Percentiles rank a stretch among this genome's conserved stretches.
phyloP scores from a whole-genome alignment of 164 flowering plant species.

The Vitis rotundifolia region DNA sequence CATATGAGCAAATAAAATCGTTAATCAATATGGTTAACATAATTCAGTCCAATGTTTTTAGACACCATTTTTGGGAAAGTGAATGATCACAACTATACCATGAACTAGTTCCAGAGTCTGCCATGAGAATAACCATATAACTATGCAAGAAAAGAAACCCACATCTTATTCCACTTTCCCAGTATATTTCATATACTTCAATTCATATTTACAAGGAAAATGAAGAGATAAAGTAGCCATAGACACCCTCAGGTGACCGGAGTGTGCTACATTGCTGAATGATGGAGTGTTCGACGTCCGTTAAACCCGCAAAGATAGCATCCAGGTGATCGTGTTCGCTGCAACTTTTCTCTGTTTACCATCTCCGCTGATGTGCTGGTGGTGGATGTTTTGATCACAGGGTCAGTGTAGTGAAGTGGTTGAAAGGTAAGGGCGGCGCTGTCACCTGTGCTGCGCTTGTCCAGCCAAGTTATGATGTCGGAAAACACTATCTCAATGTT shows the following conservation, averaged over 20 bases:
- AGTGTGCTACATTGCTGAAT: constrained; percentile 59
- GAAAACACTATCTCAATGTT: constrained; percentile 74
- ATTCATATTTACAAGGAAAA: too few relatives aligned
- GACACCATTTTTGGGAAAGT: too few relatives aligned
- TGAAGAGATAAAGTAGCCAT: neutral
- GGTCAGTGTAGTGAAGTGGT: neutral
- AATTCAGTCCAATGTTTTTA: too few relatives aligned
- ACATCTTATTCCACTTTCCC: too few relatives aligned
- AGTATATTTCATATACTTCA: too few relatives aligned
- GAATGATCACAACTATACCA: too few relatives aligned
- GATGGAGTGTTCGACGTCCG: constrained; percentile 52
- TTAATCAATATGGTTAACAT: too few relatives aligned
- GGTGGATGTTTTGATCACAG: neutral
- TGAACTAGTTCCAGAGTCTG: too few relatives aligned
- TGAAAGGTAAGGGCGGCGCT: constrained; percentile 2
- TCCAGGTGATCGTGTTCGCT: constrained; percentile 10
- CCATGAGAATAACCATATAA: too few relatives aligned
- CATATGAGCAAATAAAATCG: too few relatives aligned
- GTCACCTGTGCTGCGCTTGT: constrained; percentile 37
- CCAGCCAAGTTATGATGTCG: constrained; percentile 84
- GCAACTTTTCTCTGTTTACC: constrained; percentile 1
- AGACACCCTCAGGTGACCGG: neutral
- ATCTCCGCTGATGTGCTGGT: neutral
- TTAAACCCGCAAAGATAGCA: constrained; percentile 69
- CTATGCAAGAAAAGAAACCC: too few relatives aligned